Conservation (phyloP, 2,329 filamentous ascomycete genomes). For the Alternaria alternata region DNA sequence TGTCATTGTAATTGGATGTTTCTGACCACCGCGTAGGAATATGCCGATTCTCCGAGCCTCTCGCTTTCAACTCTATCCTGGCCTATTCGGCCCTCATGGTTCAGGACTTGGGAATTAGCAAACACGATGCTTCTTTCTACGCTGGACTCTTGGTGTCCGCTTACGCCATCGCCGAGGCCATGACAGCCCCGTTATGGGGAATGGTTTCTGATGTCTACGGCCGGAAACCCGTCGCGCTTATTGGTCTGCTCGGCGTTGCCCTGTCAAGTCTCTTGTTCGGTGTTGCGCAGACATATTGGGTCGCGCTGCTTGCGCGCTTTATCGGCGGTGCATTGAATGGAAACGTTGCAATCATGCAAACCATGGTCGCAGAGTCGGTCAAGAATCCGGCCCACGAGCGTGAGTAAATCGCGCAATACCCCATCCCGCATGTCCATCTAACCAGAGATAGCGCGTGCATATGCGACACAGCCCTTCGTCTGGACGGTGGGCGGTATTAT, state of each 20-base stretch:
- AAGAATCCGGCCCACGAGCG: slow-evolving; percentile 89
- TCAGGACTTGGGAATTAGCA: slow-evolving; percentile 48
- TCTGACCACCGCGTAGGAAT: slow-evolving; percentile 68
- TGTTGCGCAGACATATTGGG: slow-evolving; percentile 81
- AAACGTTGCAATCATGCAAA: slow-evolving; percentile 89
- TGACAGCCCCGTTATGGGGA: slow-evolving; percentile 74
- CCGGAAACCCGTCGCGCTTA: slow-evolving; percentile 52
- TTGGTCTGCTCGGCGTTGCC: slow-evolving; percentile 78
- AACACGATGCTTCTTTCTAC: slow-evolving; percentile 75
- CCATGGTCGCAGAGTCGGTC: slow-evolving; percentile 92
- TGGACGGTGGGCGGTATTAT: slow-evolving; percentile 92
- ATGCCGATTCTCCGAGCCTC: slow-evolving; percentile 90
- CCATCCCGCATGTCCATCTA: slow-evolving; percentile 10
- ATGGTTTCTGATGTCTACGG: slow-evolving; percentile 52
- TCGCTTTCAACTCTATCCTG: slow-evolving; percentile 93
- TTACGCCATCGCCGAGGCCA: slow-evolving; percentile 85
- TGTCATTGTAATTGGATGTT: slow-evolving; percentile 25
- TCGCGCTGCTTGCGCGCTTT: slow-evolving; percentile 78
- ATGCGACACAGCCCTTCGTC: slow-evolving; percentile 91
- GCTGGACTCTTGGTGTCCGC: slow-evolving; percentile 85
- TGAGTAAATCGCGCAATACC: slow-evolving; percentile 57
- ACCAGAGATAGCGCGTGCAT: slow-evolving; percentile 72
- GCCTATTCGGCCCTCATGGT: slow-evolving; percentile 68
- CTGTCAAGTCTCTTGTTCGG: slow-evolving; percentile 84
- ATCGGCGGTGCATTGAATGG: slow-evolving; percentile 86